Evolutionary conservation across 352 stramenopile genomes (phyloP).

Genomic region (Phytophthora boehmeriae): DNA sequence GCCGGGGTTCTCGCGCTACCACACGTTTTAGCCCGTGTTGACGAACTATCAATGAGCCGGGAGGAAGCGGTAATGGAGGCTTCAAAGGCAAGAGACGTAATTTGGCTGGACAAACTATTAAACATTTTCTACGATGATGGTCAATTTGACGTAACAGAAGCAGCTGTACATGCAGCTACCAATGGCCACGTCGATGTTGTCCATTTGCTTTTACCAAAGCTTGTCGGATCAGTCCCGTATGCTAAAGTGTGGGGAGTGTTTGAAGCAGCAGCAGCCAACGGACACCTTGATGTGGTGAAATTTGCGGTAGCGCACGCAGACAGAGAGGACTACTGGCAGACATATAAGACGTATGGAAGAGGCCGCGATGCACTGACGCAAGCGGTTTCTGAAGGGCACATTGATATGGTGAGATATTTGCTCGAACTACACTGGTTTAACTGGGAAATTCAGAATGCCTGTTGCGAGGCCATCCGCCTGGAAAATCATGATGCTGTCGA

Average conservation of each 20-base stretch:
- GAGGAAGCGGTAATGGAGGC: constrained; percentile 1
- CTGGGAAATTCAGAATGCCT: no score
- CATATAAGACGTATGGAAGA: no score
- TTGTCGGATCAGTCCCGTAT: no score
- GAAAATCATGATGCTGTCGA: no score
- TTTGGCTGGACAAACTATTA: no score
- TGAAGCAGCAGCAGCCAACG: neutral
- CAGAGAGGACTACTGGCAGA: neutral
- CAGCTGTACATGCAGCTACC: no score
- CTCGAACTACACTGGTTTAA: no score
- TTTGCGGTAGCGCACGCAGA: neutral
- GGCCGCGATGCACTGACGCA: neutral
- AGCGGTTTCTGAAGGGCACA: neutral
- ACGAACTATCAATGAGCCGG: constrained; percentile 6
- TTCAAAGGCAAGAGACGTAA: neutral
- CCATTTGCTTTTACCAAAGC: no score
- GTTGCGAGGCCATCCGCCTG: no score
- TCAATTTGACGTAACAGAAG: no score
- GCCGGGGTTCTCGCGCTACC: neutral
- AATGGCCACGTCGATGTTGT: neutral
- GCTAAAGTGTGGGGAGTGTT: neutral
- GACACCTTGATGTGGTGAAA: neutral
- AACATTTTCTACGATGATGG: no score
- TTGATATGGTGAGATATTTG: neutral
- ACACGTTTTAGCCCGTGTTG: constrained; percentile 2